Evolutionary conservation across 352 stramenopile species (phyloP), one percentile per base, ranked within the genome.

Genomic region (Pythium guiyangense): DNA sequence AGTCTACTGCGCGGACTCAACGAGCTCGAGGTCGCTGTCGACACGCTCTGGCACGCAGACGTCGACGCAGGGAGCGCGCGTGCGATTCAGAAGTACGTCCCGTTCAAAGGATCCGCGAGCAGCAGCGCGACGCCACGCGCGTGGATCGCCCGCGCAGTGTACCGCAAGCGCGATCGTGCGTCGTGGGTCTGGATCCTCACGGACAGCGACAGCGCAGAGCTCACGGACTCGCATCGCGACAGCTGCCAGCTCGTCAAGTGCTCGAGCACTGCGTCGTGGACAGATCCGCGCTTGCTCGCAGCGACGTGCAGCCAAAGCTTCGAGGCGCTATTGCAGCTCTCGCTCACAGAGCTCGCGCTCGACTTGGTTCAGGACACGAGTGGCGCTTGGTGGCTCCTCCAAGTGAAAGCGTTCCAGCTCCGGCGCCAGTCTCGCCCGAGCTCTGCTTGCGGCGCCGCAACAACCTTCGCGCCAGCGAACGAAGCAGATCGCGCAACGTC

Each of bases 321-420:
- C 27, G 80, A 88, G 25, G 53, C 55, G 18, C 26, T 70, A 22
- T 22, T 90, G 18, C 58, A 62, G 18, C 49, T 75, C 22, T 68
- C 69, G 12, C 72, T 91, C 22, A 66, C 45, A 6, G 71, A 85
- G 52, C 34, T 90, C 3, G 77, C 75, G 10, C 43, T 85, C 20
- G 82, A 90, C 63, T 59, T 90, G 26, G 42, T 84, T 0, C 77
- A 92, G 57, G 74, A 84, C 42, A 44, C 29, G 2, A 52, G 67
- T 47, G 79, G 83, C 4, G 39, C 47, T 26, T 90, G 80, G 80
- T 86, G 79, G 78, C 44, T 88, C 10, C 56, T 90, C 9, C 80
- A 92, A 53, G 65, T 92, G 9, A 88, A 92, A 51, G 74, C 78
- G 2, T 88, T 92, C 39, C 69, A 77, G 14, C 40, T 67, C 14